Conservation (phyloP, 2,329 filamentous ascomycete species). For the Penicillium sp. region DNA sequence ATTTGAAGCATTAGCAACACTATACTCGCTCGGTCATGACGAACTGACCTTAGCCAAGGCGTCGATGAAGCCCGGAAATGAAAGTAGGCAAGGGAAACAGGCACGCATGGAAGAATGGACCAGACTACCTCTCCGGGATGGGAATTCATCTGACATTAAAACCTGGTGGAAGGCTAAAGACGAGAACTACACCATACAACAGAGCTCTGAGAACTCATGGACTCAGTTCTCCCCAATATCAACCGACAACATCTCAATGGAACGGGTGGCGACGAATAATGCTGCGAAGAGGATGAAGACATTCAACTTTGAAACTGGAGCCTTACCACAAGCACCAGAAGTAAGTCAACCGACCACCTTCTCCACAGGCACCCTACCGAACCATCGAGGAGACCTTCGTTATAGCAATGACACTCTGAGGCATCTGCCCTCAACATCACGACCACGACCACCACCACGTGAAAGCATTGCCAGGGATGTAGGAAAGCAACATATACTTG, state of each 20-base stretch:
- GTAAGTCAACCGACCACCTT: background rate
- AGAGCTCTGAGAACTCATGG: background rate
- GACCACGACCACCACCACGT: background rate
- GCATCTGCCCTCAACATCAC: background rate
- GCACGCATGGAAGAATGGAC: slow-evolving; percentile 2
- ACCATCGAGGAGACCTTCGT: background rate
- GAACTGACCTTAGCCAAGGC: background rate
- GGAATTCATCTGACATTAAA: background rate
- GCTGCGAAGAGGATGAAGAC: background rate
- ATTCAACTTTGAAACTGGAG: too few relatives aligned
- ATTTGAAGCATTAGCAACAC: slow-evolving; percentile 18
- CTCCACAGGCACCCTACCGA: background rate
- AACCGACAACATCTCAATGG: background rate
- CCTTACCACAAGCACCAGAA: too few relatives aligned
- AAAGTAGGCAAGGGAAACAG: background rate
- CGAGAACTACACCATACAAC: background rate
- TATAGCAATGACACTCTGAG: background rate
- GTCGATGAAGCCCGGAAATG: background rate
- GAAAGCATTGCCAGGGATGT: background rate
- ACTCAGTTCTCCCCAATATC: background rate
- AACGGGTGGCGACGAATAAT: background rate
- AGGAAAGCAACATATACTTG: background rate
- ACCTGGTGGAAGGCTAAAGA: background rate
- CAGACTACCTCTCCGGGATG: background rate
- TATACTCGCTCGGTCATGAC: slow-evolving; percentile 3